A percentile compares a stretch with the other conserved stretches of the same genome.
Evolutionary conservation across 805 yeast species (phyloP).

Genomic region (Candida palmyrensis): DNA sequence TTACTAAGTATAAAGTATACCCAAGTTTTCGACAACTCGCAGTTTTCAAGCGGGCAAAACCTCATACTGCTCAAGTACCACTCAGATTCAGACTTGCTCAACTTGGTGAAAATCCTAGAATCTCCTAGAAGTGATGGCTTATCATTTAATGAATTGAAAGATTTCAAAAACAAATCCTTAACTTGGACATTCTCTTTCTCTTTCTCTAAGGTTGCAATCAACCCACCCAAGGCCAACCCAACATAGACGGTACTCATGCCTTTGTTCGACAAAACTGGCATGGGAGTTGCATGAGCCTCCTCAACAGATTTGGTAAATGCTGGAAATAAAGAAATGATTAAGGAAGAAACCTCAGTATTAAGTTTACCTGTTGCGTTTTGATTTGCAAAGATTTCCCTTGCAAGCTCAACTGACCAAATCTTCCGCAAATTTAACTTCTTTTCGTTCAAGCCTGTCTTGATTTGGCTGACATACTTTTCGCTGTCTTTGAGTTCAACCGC

Average conservation of each 20-base stretch:
- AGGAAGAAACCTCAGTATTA: constrained; percentile 15
- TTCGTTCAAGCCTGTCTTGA: constrained; percentile 61
- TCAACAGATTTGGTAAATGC: constrained; percentile 21
- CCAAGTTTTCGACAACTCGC: constrained; percentile 4
- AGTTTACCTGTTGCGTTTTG: constrained; percentile 4
- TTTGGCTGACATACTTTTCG: constrained; percentile 18
- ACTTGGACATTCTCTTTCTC: constrained; percentile 11
- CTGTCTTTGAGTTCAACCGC: constrained; percentile 7
- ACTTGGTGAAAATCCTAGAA: constrained; percentile 46
- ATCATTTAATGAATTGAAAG: constrained; percentile 31
- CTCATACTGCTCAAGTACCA: constrained; percentile 51
- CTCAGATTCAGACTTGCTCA: constrained; percentile 39
- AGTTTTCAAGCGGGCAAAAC: constrained; percentile 16
- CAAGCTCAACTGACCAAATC: constrained; percentile 71
- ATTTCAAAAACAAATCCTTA: constrained; percentile 24
- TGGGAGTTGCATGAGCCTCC: constrained; percentile 49
- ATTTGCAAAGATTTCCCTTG: too few relatives aligned
- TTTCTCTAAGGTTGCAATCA: too few relatives aligned
- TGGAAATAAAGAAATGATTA: constrained; percentile 14
- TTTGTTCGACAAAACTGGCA: constrained; percentile 45
- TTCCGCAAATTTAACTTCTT: constrained; percentile 58
- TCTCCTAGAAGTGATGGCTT: constrained; percentile 47
- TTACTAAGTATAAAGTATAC: constrained; percentile 43
- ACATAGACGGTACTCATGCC: constrained; percentile 54
- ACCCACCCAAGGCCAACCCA: constrained; percentile 20